Percentiles rank a stretch among this genome's conserved stretches.
Evolutionary conservation across 2,329 filamentous ascomycete genomes (phyloP).

Genomic region (Cladophialophora exuberans): DNA sequence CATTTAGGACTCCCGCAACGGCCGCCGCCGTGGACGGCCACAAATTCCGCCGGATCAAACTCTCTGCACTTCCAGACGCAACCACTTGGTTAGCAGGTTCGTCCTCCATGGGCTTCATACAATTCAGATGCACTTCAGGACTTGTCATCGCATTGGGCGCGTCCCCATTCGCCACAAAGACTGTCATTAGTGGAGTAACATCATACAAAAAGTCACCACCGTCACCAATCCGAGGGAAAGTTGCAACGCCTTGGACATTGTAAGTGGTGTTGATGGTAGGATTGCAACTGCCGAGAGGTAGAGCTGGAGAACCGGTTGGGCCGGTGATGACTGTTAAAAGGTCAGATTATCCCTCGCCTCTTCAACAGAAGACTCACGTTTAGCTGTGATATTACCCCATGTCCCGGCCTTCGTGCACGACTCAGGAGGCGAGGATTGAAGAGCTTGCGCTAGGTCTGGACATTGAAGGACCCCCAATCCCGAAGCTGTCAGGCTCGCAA

Average conservation of each 20-base stretch:
- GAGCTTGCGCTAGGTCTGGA: background rate
- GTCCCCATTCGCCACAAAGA: background rate
- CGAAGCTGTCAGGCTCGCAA: background rate
- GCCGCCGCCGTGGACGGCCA: background rate
- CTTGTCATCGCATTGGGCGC: background rate
- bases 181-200: slow-evolving; percentile 3
- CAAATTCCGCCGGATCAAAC: background rate
- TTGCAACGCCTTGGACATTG: background rate
- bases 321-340: background rate
- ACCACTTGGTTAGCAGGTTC: background rate
- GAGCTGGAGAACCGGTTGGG: background rate
- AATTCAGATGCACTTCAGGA: background rate
- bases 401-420: slow-evolving; percentile 3
- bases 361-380: background rate
- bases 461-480: background rate
- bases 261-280: slow-evolving; percentile 7
- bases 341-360: background rate
- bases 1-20: background rate
- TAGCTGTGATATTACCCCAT: slow-evolving; percentile 4
- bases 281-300: background rate
- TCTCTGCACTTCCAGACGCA: background rate
- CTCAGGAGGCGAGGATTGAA: slow-evolving; percentile 7
- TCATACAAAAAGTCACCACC: background rate
- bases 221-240: background rate
- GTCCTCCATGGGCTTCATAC: slow-evolving; percentile 3